These are phyloP conservation scores for Candida pseudofarinosa DNA, from an alignment of 805 yeast species.

Conservation along the genomic window DNA sequence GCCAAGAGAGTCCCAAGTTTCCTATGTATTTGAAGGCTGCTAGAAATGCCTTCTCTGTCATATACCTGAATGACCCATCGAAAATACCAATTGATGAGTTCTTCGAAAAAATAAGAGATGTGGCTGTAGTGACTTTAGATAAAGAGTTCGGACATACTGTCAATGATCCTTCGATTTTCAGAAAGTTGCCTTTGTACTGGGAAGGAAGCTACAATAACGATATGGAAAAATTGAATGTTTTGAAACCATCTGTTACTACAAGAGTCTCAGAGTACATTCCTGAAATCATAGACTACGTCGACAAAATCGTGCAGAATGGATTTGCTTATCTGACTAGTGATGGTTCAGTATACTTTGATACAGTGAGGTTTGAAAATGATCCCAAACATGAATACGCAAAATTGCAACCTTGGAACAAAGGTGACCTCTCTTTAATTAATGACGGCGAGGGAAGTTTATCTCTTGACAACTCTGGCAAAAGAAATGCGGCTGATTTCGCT, in stretches of 20 bases:
- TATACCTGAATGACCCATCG: conserved; percentile 21
- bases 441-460: conserved; percentile 94
- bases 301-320: conserved; percentile 70
- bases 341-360: conserved; percentile 96
- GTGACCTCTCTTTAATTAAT: conserved; percentile 74
- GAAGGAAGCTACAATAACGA: conserved; percentile 80
- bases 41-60: conserved; percentile 44
- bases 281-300: conserved; percentile 79
- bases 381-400: conserved; percentile 85
- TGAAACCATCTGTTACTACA: conserved; percentile 81
- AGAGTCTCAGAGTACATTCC: conserved; percentile 95
- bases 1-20: conserved; percentile 69
- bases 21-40: conserved; percentile 79
- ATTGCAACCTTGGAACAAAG: conserved; percentile 97
- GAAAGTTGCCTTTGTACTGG: conserved; percentile 83
- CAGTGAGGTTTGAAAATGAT: conserved; percentile 68
- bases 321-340: conserved; percentile 80
- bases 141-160: conserved; percentile 67
- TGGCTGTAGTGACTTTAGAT: conserved; percentile 72
- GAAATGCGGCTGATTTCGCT: conserved; percentile 83
- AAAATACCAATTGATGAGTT: conserved; percentile 30
- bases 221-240: conserved; percentile 79
- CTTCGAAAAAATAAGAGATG: conserved; percentile 60
- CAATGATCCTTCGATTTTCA: conserved; percentile 80
- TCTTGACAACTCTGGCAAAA: conserved; percentile 53